These are phyloP conservation scores for Syzygium malaccense DNA, from an alignment of 441 rosid genomes.

Conservation along the genomic window DNA sequence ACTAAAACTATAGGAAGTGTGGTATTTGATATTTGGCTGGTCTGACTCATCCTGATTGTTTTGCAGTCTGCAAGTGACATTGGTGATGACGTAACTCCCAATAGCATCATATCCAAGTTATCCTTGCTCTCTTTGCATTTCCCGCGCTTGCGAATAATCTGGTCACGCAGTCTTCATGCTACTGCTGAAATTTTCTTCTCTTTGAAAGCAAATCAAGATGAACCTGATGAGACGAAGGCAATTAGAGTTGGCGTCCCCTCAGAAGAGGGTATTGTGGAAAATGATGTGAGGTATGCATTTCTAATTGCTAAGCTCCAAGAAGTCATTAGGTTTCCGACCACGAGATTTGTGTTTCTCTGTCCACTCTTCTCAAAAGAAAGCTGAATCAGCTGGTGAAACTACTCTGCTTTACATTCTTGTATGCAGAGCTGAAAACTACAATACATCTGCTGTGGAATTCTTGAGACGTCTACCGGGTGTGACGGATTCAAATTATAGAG, in stretches of 20 bases:
- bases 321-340: background rate
- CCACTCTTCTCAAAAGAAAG: background rate
- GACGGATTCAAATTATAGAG: conserved; percentile 76
- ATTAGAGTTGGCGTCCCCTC: conserved; percentile 92
- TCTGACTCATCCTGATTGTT: conserved; percentile 4
- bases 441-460: conserved; percentile 90
- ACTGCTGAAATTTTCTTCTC: conserved; percentile 87
- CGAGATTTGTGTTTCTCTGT: background rate
- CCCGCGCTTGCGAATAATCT: conserved; percentile 80
- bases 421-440: conserved; percentile 87
- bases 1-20: background rate
- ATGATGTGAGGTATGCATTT: conserved; percentile 63
- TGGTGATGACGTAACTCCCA: conserved; percentile 89
- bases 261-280: conserved; percentile 82
- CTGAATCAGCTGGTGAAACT: background rate
- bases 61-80: conserved; percentile 92
- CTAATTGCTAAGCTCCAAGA: background rate
- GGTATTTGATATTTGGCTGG: background rate
- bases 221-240: conserved; percentile 80
- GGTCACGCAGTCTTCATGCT: conserved; percentile 97
- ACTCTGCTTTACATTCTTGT: background rate
- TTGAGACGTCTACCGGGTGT: conserved; percentile 95
- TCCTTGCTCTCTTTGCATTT: conserved; percentile 85
- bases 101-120: conserved; percentile 84
- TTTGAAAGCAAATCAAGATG: conserved; percentile 89